Evolutionary conservation across 2,329 filamentous ascomycete genomes (phyloP).

Genomic region (Botrytis elliptica): DNA sequence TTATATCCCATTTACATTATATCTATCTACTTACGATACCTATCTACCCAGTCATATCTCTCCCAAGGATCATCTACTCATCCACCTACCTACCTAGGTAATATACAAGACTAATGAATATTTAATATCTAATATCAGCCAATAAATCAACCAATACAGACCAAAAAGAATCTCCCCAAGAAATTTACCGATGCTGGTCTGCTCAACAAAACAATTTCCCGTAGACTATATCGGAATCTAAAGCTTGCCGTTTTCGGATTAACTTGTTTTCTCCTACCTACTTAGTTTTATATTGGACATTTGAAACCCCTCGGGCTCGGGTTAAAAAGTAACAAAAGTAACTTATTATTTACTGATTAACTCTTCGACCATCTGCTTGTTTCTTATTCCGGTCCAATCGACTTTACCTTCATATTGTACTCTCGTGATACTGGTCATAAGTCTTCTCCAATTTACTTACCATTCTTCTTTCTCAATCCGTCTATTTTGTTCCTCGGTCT

Average conservation of each 20-base stretch:
- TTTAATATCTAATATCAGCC: background rate
- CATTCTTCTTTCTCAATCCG: background rate
- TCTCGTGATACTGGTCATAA: conserved; percentile 15
- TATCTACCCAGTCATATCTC: background rate
- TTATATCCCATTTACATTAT: background rate
- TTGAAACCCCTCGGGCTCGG: conserved; percentile 7
- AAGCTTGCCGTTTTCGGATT: conserved; percentile 2
- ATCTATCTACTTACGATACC: too few species aligned
- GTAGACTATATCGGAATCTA: background rate
- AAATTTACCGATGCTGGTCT: background rate
- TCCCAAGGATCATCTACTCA: background rate
- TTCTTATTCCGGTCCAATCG: conserved; percentile 1
- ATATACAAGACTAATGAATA: background rate
- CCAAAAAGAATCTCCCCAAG: background rate
- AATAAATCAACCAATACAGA: background rate
- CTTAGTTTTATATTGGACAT: background rate
- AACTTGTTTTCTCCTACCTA: background rate
- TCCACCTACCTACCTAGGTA: background rate
- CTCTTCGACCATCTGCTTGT: background rate
- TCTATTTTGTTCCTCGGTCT: background rate
- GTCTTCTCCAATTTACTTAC: conserved; percentile 16
- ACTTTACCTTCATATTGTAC: conserved; percentile 10
- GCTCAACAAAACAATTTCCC: conserved; percentile 13
- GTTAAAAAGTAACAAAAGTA: background rate
- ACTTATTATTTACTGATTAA: background rate